phyloP scores from a whole-genome alignment of 768 basidiomycete species.

The Pleurotus tuber-regium region DNA sequence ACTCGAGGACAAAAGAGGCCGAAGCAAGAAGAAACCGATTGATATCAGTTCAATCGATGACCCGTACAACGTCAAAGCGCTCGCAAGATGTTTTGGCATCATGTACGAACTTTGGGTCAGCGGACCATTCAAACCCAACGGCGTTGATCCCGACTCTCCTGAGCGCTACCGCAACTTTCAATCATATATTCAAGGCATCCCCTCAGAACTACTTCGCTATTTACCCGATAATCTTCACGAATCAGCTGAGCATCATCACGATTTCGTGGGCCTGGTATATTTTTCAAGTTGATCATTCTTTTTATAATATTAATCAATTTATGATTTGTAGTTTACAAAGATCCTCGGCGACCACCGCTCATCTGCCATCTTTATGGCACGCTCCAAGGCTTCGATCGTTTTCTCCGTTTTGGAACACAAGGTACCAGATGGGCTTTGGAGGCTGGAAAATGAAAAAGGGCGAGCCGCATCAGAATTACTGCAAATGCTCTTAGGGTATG shows the following conservation, averaged over 20 bases:
- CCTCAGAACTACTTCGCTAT: not conserved
- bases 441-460: too few relatives aligned
- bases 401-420: too few relatives aligned
- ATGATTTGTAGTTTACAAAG: not conserved
- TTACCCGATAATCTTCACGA: not conserved
- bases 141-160: not conserved
- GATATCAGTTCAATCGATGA: not conserved
- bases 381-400: not conserved
- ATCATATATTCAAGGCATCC: not conserved
- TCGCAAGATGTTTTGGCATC: not conserved
- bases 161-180: not conserved
- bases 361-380: not conserved
- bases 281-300: not conserved
- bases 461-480: too few relatives aligned
- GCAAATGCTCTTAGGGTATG: too few relatives aligned
- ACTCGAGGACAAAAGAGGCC: not conserved
- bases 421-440: too few relatives aligned
- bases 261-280: not conserved
- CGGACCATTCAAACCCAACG: not conserved
- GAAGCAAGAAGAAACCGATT: not conserved
- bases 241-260: not conserved
- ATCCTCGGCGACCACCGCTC: not conserved
- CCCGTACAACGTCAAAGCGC: not conserved
- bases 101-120: not conserved
- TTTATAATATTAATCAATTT: not conserved